Evolutionary conservation across 1,139 yeast genomes (phyloP).

Genomic region (Suhomyces terraborum): DNA sequence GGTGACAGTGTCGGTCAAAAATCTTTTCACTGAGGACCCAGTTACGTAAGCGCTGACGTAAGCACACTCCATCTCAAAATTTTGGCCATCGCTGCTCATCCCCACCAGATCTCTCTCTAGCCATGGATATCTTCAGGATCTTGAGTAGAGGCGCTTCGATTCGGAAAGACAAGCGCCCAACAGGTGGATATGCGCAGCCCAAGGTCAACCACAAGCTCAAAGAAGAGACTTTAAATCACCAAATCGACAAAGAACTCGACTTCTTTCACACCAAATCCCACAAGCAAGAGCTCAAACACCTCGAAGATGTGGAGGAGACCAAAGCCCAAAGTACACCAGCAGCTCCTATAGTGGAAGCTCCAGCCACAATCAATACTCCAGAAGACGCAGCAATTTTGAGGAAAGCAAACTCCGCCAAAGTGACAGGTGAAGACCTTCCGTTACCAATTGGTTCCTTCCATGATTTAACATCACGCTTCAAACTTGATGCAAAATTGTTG

Average conservation of each 20-base stretch:
- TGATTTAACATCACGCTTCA: constrained; percentile 69
- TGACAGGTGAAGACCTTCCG: constrained; percentile 78
- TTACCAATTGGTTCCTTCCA: constrained; percentile 87
- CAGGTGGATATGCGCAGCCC: constrained; percentile 50
- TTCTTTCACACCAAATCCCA: constrained; percentile 64
- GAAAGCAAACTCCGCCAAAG: constrained; percentile 57
- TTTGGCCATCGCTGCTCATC: too few relatives aligned
- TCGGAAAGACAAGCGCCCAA: constrained; percentile 51
- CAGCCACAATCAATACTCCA: constrained; percentile 50
- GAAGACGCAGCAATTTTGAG: constrained; percentile 63
- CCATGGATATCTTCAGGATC: constrained; percentile 88
- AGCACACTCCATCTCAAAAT: constrained; percentile 6
- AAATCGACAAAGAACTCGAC: constrained; percentile 65
- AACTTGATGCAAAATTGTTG: constrained; percentile 62
- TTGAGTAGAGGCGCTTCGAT: constrained; percentile 83
- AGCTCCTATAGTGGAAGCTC: constrained; percentile 23
- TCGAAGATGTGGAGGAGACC: constrained; percentile 21
- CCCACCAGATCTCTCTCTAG: too few relatives aligned
- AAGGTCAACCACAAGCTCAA: constrained; percentile 28
- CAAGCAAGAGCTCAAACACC: constrained; percentile 23
- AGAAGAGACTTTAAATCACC: constrained; percentile 39
- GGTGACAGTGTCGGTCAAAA: constrained; percentile 11
- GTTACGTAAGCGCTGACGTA: constrained; percentile 11
- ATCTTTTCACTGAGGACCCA: constrained; percentile 12
- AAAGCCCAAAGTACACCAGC: constrained; percentile 19